Evolutionary conservation across 805 yeast species (phyloP).

Genomic region (Pichia eremophila): DNA sequence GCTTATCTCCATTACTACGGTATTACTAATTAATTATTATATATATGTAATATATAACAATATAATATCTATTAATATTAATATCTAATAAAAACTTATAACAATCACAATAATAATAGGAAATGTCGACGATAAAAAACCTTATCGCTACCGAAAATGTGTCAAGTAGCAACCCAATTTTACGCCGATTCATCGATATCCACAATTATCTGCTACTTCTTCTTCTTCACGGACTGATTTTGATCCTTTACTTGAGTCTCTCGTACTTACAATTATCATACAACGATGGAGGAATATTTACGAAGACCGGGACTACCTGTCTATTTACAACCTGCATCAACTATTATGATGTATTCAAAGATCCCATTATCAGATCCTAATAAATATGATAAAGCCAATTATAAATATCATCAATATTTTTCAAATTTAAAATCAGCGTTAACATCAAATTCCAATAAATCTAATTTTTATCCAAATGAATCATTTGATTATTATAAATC

Average conservation of each 20-base stretch:
- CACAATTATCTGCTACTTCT: no score
- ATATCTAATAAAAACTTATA: no score
- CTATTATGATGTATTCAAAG: constrained; percentile 12
- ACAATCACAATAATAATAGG: no score
- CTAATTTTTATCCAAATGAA: neutral
- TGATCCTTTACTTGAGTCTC: no score
- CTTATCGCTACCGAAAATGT: no score
- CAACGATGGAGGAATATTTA: constrained; percentile 16
- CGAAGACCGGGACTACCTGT: constrained; percentile 15
- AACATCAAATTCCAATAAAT: neutral
- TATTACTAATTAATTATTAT: constrained; percentile 10
- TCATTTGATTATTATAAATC: constrained; percentile 4
- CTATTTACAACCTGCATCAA: constrained; percentile 13
- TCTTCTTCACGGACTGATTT: no score
- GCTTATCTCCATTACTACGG: constrained; percentile 87
- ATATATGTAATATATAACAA: no score
- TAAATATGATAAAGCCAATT: constrained; percentile 2
- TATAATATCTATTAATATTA: no score
- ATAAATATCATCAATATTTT: constrained; percentile 18
- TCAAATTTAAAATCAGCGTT: constrained; percentile 5
- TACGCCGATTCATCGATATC: no score
- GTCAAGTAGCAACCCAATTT: no score
- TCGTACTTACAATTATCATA: no score
- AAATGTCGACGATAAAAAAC: no score
- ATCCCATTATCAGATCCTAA: constrained; percentile 3